Conservation (phyloP, 2,329 filamentous ascomycete genomes). For the Trichocomaceae sp. region DNA sequence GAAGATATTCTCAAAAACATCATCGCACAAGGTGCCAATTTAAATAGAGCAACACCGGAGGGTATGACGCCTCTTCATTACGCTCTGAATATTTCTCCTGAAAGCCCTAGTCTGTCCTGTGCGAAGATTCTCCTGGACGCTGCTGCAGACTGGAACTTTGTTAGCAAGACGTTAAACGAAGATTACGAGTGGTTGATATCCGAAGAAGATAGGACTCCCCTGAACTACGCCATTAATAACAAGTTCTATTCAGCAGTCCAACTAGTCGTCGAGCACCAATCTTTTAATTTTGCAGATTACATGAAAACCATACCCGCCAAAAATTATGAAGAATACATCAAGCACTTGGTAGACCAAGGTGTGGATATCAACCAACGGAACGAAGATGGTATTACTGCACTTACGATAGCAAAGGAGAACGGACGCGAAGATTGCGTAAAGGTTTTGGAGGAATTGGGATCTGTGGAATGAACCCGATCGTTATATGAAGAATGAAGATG, state of each 20-base stretch:
- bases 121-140: constrained; percentile 3
- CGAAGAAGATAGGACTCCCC: neutral
- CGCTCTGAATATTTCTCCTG: neutral
- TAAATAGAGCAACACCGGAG: neutral
- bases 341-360: constrained; percentile 1
- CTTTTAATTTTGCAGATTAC: constrained; percentile 8
- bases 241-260: neutral
- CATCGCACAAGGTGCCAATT: constrained; percentile 9
- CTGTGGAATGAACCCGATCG: neutral
- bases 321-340: neutral
- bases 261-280: neutral
- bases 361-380: constrained; percentile 3
- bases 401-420: constrained; percentile 5
- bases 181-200: neutral
- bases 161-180: neutral
- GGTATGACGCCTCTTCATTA: neutral
- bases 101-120: neutral
- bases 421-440: constrained; percentile 1
- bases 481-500: too few relatives aligned
- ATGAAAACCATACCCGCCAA: constrained; percentile 3
- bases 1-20: constrained; percentile 3
- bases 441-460: constrained; percentile 6
- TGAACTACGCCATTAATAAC: neutral
- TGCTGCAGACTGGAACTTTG: constrained; percentile 7
- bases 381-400: constrained; percentile 1